Conservation (phyloP, 2,329 filamentous ascomycete genomes). For the Leptodontidium sp. region DNA sequence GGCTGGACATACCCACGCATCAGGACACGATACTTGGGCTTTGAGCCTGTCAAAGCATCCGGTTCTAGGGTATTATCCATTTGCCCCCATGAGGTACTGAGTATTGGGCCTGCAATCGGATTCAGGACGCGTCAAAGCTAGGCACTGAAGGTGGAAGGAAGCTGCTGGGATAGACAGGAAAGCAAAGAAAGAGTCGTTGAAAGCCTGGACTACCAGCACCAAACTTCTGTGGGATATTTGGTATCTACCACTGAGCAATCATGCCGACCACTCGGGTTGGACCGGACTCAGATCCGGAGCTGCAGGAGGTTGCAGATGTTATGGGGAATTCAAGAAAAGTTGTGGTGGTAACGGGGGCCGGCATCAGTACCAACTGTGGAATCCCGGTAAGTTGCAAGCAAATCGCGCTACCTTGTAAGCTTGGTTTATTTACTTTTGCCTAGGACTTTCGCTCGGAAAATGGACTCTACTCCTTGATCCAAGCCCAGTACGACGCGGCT, state of each 20-base stretch:
- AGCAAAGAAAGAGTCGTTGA: not conserved
- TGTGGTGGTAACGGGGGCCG: constrained; percentile 76
- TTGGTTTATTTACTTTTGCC: constrained; percentile 36
- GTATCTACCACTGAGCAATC: not conserved
- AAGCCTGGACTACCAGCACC: not conserved
- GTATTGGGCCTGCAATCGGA: not conserved
- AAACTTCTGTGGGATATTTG: not conserved
- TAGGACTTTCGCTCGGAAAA: constrained; percentile 78
- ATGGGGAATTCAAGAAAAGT: constrained; percentile 72
- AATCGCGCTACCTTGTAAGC: not conserved
- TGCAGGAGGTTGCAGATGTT: constrained; percentile 72
- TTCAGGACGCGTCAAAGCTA: not conserved
- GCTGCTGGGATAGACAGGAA: not conserved
- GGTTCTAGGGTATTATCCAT: not conserved
- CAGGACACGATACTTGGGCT: not conserved
- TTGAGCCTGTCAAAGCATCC: not conserved
- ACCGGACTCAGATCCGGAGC: constrained; percentile 42
- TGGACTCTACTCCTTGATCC: constrained; percentile 76
- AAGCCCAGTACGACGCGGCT: constrained; percentile 67
- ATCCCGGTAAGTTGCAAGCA: constrained; percentile 65
- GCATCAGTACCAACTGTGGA: constrained; percentile 79
- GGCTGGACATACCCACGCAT: not conserved
- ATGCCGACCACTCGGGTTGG: constrained; percentile 47
- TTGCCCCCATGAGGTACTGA: constrained; percentile 6
- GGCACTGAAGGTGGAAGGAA: not conserved